Percentiles rank a stretch among this genome's conserved stretches.
These are phyloP conservation scores for Pouteria campechiana DNA, from an alignment of 179 eudicot species.

Conservation along the genomic window DNA sequence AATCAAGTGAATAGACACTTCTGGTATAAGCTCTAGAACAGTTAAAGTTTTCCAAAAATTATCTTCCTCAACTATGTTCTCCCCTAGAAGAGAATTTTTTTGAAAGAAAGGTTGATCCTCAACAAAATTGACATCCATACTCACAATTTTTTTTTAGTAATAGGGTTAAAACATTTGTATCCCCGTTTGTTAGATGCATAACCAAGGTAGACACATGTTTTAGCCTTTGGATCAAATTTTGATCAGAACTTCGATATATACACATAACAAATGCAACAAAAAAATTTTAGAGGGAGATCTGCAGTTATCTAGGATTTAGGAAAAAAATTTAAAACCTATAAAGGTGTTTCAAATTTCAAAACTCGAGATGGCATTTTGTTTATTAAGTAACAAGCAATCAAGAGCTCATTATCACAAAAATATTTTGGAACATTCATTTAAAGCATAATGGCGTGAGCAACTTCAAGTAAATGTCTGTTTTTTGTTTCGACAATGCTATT, in stretches of 20 bases:
- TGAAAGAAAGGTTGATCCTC: background rate
- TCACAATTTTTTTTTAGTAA: background rate
- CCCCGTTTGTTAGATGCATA: background rate
- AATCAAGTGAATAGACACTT: too few species aligned
- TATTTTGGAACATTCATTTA: too few species aligned
- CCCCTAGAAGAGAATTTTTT: too few species aligned
- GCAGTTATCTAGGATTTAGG: background rate
- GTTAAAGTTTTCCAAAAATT: background rate
- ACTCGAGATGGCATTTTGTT: conserved; percentile 1
- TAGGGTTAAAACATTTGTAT: too few species aligned
- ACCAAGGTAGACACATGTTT: background rate
- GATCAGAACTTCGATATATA: background rate
- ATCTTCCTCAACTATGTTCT: background rate
- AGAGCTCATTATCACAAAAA: background rate
- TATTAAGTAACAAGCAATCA: background rate
- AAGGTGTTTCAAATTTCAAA: conserved; percentile 1
- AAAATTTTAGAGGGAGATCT: too few species aligned
- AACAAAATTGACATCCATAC: background rate
- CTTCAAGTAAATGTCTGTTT: background rate
- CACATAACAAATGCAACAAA: too few species aligned
- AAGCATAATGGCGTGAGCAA: background rate
- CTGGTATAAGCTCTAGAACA: too few species aligned
- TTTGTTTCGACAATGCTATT: too few species aligned
- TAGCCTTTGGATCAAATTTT: background rate
- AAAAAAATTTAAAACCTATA: background rate